A percentile compares a stretch with the other conserved stretches of the same genome.
Conservation (phyloP, 768 basidiomycete species). For the Hypholoma sublateritium region DNA sequence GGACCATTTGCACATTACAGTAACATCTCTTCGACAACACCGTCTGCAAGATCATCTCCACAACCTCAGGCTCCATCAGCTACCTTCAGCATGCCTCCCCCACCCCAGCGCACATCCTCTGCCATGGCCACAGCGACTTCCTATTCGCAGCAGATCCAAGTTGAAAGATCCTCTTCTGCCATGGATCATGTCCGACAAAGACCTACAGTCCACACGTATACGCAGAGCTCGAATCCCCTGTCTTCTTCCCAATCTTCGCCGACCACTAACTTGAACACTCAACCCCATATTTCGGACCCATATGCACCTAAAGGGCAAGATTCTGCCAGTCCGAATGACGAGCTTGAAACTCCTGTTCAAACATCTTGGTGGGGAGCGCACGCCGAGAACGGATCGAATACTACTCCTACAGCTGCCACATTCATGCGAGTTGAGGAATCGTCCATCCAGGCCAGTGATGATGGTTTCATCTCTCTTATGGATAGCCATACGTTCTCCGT, state of each 20-base stretch:
- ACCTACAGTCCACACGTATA: slow-evolving; percentile 53
- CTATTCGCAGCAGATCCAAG: slow-evolving; percentile 42
- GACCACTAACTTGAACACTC: slow-evolving; percentile 31
- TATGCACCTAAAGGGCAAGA: slow-evolving; percentile 9
- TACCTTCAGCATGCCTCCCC: slow-evolving; percentile 25
- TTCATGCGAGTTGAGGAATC: slow-evolving; percentile 58
- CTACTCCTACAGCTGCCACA: slow-evolving; percentile 69
- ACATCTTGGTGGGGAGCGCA: slow-evolving; percentile 64
- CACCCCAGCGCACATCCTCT: slow-evolving; percentile 65
- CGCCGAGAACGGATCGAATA: slow-evolving; percentile 27
- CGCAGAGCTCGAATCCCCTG: slow-evolving; percentile 52
- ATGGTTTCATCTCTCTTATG: slow-evolving; percentile 85
- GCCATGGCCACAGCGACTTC: slow-evolving; percentile 61
- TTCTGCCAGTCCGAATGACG: slow-evolving; percentile 28
- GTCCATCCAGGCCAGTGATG: slow-evolving; percentile 38
- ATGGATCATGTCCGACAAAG: slow-evolving; percentile 69
- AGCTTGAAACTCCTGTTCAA: slow-evolving; percentile 35
- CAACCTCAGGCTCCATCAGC: slow-evolving; percentile 51
- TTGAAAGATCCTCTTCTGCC: slow-evolving; percentile 77
- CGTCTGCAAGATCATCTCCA: slow-evolving; percentile 77
- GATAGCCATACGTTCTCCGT: slow-evolving; percentile 52
- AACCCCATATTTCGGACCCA: slow-evolving; percentile 17
- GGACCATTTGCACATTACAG: slow-evolving; percentile 95
- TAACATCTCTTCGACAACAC: slow-evolving; percentile 80
- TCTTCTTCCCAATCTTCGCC: slow-evolving; percentile 28